phyloP scores from a whole-genome alignment of 805 yeast species.

The Candida ovalis region DNA sequence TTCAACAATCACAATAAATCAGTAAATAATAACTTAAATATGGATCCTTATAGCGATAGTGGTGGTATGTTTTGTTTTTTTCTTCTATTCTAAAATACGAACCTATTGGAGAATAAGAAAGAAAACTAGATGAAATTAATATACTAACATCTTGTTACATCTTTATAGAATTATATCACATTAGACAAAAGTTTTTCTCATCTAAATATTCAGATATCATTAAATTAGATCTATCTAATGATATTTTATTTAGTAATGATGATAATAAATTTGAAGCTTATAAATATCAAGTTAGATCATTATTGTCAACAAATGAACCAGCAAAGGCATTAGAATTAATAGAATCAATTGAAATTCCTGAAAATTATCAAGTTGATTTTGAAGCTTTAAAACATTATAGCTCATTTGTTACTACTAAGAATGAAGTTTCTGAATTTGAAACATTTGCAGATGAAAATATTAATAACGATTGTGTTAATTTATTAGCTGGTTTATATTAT shows the following conservation, averaged over 20 bases:
- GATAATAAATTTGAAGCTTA: conserved; percentile 24
- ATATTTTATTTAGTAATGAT: conserved; percentile 24
- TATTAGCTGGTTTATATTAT: conserved; percentile 17
- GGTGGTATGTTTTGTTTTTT: conserved; percentile 14
- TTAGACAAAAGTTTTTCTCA: conserved; percentile 28
- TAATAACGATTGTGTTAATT: conserved; percentile 12
- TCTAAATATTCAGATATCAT: conserved; percentile 22
- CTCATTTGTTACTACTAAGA: conserved; percentile 7
- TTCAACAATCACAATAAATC: conserved; percentile 1
- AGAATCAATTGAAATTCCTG: conserved; percentile 7
- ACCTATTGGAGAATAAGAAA: too few relatives aligned
- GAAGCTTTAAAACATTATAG: conserved; percentile 13
- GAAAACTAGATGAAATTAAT: background rate
- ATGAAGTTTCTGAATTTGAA: conserved; percentile 1
- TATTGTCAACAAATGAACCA: conserved; percentile 10
- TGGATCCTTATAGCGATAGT: conserved; percentile 26
- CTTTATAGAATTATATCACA: conserved; percentile 24
- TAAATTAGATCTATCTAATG: conserved; percentile 17
- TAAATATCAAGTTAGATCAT: conserved; percentile 24
- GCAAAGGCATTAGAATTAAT: conserved; percentile 15
- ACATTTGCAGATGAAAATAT: background rate
- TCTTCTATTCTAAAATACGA: background rate
- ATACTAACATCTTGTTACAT: conserved; percentile 3
- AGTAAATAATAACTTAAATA: background rate
- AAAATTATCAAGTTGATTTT: conserved; percentile 12